Base-by-base conservation (phyloP, 805 yeast genomes). In the Candida schatavii region DNA sequence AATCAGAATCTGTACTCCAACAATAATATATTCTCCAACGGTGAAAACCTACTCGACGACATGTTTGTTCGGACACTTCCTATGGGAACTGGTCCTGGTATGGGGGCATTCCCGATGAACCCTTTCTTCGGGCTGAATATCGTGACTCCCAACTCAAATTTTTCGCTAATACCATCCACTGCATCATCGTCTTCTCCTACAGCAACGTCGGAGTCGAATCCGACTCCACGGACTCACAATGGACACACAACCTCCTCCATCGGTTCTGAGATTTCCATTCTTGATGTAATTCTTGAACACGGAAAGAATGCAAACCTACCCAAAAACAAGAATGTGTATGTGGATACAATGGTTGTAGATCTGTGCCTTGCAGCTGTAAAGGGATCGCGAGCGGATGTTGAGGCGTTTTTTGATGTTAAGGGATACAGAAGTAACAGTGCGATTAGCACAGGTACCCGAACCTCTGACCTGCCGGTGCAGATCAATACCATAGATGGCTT, bases 21-120 rank as follows among this genome's bases (percentile, higher is more conserved):
- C 32, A 54, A 59, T n/a, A 64, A 65, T 42, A 59, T 65, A 14
- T 69, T 70, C 42, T 62, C 53, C 47, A 65, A 57, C 43, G 61
- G 51, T 30, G 59, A 56, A 22, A 70, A 70, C 40, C 75, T 74
- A 0, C 48, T 70, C 22, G 75, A 68, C 38, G 72, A 67, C 15
- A 53, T 60, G 3, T 52, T 69, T 37, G 37, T 53, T 35, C 14
- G 45, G 50, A 17, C 44, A 35, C 30, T 49, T 45, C 46, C 50
- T 38, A 25, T 25, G 5, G 39, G 31, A 35, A 22, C 19, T 6
- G 17, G 29, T 5, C n/a, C 34, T 7, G 11, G 22, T 33, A 18
- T n/a, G 36, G 36, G 36, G 35, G 19, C 9, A 11, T 13, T 13
- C 21, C 10, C 6, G 10, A 5, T 13, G 7, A 31, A 31, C 18